These are phyloP conservation scores for Lentinus tigrinus DNA, from an alignment of 768 basidiomycete genomes.

Conservation along the genomic window DNA sequence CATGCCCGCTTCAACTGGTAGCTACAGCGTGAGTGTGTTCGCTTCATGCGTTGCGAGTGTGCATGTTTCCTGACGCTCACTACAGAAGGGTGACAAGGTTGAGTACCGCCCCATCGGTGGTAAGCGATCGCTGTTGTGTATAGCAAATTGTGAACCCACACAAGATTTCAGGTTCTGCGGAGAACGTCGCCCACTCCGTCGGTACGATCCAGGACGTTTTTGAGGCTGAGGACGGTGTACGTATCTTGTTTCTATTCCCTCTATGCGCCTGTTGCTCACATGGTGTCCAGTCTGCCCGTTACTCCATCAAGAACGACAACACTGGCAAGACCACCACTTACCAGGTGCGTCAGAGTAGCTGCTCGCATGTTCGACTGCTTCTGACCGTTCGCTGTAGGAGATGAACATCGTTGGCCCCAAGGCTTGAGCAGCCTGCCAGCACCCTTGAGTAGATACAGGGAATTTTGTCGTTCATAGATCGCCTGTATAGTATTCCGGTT, in stretches of 20 bases:
- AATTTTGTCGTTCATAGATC: not conserved
- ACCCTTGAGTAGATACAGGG: not conserved
- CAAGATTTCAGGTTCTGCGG: conserved; percentile 25
- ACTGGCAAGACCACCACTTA: conserved; percentile 41
- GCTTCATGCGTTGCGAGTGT: not conserved
- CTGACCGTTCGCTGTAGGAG: conserved; percentile 20
- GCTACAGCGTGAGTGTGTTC: conserved; percentile 3
- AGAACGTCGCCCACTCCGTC: conserved; percentile 39
- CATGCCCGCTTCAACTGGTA: not conserved
- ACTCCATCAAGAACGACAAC: conserved; percentile 43
- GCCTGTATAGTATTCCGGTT: not conserved
- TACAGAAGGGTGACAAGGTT: conserved; percentile 40
- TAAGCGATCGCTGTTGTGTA: too few relatives aligned
- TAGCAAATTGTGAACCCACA: too few relatives aligned
- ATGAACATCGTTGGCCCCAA: conserved; percentile 35
- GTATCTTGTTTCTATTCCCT: conserved; percentile 7
- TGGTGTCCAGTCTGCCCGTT: conserved; percentile 29
- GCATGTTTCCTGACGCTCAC: not conserved
- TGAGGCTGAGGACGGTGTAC: conserved; percentile 33
- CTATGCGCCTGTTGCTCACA: not conserved
- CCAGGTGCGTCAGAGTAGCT: conserved; percentile 26
- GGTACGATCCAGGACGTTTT: conserved; percentile 35
- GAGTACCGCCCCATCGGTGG: conserved; percentile 46
- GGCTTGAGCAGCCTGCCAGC: too few relatives aligned
- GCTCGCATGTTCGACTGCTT: too few relatives aligned